These are phyloP conservation scores for Colletotrichum viniferum DNA, from an alignment of 2,329 filamentous ascomycete genomes.

Conservation along the genomic window DNA sequence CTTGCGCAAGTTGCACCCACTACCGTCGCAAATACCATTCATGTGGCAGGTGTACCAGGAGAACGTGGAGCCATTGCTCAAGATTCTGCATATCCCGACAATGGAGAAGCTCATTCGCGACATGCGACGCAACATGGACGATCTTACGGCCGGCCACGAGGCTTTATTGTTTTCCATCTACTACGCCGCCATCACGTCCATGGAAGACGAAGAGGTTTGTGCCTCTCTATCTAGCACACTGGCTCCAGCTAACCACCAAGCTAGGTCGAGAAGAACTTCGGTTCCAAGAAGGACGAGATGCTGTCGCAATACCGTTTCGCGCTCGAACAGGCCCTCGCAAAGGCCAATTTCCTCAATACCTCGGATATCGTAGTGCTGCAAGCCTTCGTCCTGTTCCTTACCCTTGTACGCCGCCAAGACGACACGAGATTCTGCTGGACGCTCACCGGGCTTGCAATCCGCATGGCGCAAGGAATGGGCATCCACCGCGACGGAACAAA, in stretches of 20 bases:
- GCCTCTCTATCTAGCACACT: not conserved
- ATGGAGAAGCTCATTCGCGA: conserved; percentile 65
- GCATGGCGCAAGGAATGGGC: conserved; percentile 64
- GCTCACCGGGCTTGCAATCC: conserved; percentile 60
- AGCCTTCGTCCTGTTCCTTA: conserved; percentile 61
- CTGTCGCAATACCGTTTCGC: conserved; percentile 55
- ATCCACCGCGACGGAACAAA: conserved; percentile 60
- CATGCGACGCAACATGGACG: conserved; percentile 63
- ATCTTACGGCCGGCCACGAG: conserved; percentile 60
- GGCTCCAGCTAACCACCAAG: not conserved
- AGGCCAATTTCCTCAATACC: conserved; percentile 61
- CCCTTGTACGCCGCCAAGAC: conserved; percentile 50
- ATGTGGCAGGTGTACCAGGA: conserved; percentile 76
- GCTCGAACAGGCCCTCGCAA: conserved; percentile 60
- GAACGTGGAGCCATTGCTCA: conserved; percentile 75
- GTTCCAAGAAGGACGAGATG: conserved; percentile 47
- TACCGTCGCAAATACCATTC: conserved; percentile 66
- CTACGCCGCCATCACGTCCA: conserved; percentile 60
- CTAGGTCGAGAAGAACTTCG: conserved; percentile 45
- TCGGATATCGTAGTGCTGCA: conserved; percentile 62
- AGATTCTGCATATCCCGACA: conserved; percentile 73
- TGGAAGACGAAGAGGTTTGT: conserved; percentile 63
- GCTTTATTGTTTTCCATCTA: conserved; percentile 70
- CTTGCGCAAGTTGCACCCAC: conserved; percentile 66
- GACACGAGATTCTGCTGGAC: conserved; percentile 64